A percentile compares a stretch with the other conserved stretches of the same genome.
Conservation (phyloP, 2,329 filamentous ascomycete genomes). For the Aspergillus melleus region DNA sequence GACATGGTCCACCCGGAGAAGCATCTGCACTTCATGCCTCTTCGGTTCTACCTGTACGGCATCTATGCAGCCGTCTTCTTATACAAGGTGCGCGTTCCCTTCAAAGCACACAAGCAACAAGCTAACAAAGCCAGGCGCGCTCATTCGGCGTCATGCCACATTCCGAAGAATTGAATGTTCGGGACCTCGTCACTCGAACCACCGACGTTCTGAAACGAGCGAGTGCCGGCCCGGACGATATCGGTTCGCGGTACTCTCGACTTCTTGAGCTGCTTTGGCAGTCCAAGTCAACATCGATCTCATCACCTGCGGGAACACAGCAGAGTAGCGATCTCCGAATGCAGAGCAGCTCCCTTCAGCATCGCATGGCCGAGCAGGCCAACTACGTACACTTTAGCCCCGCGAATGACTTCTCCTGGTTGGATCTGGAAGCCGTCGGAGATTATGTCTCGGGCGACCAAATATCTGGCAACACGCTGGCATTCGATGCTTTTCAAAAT, state of each 20-base stretch:
- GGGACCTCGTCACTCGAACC: constrained; percentile 58
- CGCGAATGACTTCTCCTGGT: constrained; percentile 62
- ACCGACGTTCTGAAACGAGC: constrained; percentile 61
- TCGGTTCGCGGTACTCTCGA: constrained; percentile 62
- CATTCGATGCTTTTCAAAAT: constrained; percentile 37
- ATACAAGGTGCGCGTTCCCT: constrained; percentile 53
- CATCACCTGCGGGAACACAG: constrained; percentile 26
- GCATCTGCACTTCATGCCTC: constrained; percentile 63
- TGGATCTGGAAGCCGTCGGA: constrained; percentile 60
- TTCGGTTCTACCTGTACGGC: constrained; percentile 62
- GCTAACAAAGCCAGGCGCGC: constrained; percentile 45
- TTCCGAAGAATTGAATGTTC: constrained; percentile 56
- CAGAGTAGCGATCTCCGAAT: constrained; percentile 33
- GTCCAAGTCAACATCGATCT: constrained; percentile 35
- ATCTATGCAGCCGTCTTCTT: constrained; percentile 67
- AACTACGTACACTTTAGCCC: constrained; percentile 44
- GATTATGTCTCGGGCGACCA: constrained; percentile 55
- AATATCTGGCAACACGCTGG: constrained; percentile 37
- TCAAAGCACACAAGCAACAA: background rate
- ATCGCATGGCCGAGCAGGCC: constrained; percentile 36
- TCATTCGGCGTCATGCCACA: constrained; percentile 60
- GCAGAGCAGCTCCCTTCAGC: constrained; percentile 31
- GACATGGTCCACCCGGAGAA: constrained; percentile 60
- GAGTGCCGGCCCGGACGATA: constrained; percentile 58
- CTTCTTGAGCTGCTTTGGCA: constrained; percentile 63